A percentile compares a stretch with the other conserved stretches of the same genome.
phyloP scores from a whole-genome alignment of 805 yeast genomes.

The Blastobotrys terrestris region DNA sequence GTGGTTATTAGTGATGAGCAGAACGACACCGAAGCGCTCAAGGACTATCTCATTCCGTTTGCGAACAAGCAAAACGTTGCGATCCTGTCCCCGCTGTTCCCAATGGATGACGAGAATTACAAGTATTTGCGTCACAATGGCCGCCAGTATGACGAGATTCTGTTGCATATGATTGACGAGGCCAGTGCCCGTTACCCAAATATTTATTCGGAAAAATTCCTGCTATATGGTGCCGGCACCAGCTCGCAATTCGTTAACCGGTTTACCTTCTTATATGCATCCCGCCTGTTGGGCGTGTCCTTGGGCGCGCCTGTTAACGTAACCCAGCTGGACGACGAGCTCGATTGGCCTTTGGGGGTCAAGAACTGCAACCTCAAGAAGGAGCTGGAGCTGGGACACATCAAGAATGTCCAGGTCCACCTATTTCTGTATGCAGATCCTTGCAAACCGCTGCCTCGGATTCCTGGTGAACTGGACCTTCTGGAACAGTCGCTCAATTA shows the following conservation, averaged over 20 bases:
- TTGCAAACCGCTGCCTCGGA: neutral
- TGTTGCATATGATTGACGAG: neutral
- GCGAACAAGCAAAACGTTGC: neutral
- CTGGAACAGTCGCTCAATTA: neutral
- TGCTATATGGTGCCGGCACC: neutral
- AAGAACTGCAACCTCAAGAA: neutral
- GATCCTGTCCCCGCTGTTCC: neutral
- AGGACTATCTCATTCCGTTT: neutral
- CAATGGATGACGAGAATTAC: neutral
- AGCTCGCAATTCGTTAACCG: neutral
- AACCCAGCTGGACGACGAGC: neutral
- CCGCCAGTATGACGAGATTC: neutral
- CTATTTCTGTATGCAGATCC: neutral
- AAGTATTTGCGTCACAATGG: neutral
- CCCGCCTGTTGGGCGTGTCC: neutral
- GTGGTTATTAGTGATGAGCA: neutral
- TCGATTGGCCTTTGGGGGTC: neutral
- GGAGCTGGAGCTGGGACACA: neutral
- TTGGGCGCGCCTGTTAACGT: neutral
- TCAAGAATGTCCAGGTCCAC: neutral
- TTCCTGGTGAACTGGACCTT: neutral
- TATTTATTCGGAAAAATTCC: neutral
- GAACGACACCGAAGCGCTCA: neutral
- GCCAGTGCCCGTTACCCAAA: neutral
- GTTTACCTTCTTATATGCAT: neutral